A percentile compares a stretch with the other conserved stretches of the same genome.
These are phyloP conservation scores for Pisolithus albus DNA, from an alignment of 768 basidiomycete species.

Conservation along the genomic window DNA sequence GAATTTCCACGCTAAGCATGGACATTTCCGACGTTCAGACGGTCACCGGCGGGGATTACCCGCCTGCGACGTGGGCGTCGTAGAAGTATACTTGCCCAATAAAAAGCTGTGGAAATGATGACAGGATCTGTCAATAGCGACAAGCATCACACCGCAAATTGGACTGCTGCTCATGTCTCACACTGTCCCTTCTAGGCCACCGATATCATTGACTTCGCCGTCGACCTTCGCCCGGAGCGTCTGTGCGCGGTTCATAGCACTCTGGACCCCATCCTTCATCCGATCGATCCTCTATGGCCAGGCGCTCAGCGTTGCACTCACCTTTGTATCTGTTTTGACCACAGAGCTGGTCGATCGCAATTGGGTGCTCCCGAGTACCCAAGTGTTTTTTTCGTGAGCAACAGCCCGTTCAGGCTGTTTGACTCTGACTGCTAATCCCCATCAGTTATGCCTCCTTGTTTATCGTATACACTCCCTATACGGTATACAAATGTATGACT, in stretches of 20 bases:
- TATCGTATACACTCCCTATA: conserved; percentile 70
- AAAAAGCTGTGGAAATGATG: background rate
- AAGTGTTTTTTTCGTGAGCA: conserved; percentile 66
- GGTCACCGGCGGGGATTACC: too few relatives aligned
- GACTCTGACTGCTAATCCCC: background rate
- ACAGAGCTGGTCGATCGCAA: conserved; percentile 58
- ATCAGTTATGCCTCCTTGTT: conserved; percentile 65
- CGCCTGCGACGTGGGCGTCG: background rate
- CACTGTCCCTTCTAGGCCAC: background rate
- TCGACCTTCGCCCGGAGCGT: background rate
- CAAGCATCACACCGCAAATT: background rate
- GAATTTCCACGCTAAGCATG: too few relatives aligned
- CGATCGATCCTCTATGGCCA: conserved; percentile 4
- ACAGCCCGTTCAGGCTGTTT: conserved; percentile 6
- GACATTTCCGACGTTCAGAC: too few relatives aligned
- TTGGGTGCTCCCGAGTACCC: conserved; percentile 67
- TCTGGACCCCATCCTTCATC: conserved; percentile 5
- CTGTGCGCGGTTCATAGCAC: background rate
- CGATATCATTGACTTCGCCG: conserved; percentile 1
- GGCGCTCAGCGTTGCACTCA: conserved; percentile 3
- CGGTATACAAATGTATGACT: conserved; percentile 67
- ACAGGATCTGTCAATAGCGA: background rate
- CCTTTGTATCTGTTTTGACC: conserved; percentile 47
- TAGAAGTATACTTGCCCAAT: background rate
- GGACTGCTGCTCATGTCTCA: background rate